Base-by-base conservation (phyloP, 2,329 filamentous ascomycete species). In the Diplodia mutila region DNA sequence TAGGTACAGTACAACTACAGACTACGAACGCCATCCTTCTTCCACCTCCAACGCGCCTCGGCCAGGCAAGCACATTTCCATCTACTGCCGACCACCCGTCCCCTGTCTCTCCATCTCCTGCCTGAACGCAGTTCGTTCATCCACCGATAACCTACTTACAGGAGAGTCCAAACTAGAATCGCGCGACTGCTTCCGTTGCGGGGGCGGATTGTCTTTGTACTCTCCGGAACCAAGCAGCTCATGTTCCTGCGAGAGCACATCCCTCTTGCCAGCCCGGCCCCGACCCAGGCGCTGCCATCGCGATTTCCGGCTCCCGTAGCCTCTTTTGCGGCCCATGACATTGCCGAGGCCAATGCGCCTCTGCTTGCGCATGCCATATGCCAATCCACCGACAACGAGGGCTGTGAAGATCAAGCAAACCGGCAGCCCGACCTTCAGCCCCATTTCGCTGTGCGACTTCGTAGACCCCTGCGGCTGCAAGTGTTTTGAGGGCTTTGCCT, bases 281-380 rank as follows among this genome's bases (percentile, higher is more conserved):
- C 73, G 67, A 5, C 76, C 75, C 23, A 80, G 61, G 16, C 79
- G 75, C 69, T 81, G 73, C 12, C 73, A 69, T 61, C 71, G 75
- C 12, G 77, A 79, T 68, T 80, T 78, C 11, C 75, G 72, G 12
- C 72, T 71, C 2, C 75, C 78, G 66, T 82, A 81, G 3, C 80
- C 80, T n/a, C 69, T 70, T 55, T 75, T 72, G 18, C 76, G 70
- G 16, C 75, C 75, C 76, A 77, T 79, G 67, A 79, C 69, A 54
- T 74, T 79, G 7, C 75, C 77, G 2, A 80, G 59, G 4, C 76
- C 77, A 67, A 80, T 78, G 39, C 69, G 72, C 52, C 81, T 76
- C 27, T 77, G 76, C 64, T 79, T 76, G 14, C 78, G 72, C 79
- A 82, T 82, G 14, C 80, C 77, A 67, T 80, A 77, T 48, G 72